A percentile compares a stretch with the other conserved stretches of the same genome.
Evolutionary conservation across 768 basidiomycete genomes (phyloP).

Genomic region (Boletus speciosus): DNA sequence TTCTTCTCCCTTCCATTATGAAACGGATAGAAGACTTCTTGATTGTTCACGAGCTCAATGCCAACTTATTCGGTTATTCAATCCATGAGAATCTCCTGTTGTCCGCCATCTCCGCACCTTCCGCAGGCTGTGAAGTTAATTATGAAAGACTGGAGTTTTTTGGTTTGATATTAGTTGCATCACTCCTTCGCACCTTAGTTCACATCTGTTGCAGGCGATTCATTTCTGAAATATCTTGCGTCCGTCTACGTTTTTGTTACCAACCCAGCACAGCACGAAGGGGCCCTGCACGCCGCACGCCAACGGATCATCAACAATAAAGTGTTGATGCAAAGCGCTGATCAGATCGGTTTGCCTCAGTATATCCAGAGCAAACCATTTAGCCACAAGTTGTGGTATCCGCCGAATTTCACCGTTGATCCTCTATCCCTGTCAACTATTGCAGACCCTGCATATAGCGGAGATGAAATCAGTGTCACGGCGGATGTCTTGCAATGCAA

Average conservation of each 20-base stretch:
- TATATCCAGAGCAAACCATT: conserved; percentile 76
- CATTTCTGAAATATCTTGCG: conserved; percentile 76
- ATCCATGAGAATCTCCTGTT: conserved; percentile 61
- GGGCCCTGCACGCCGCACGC: conserved; percentile 61
- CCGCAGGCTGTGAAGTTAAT: conserved; percentile 65
- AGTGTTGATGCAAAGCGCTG: conserved; percentile 53
- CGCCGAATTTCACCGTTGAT: conserved; percentile 41
- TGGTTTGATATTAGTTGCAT: conserved; percentile 42
- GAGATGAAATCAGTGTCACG: conserved; percentile 28
- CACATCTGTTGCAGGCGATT: conserved; percentile 51
- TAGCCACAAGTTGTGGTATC: conserved; percentile 62
- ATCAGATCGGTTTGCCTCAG: conserved; percentile 56
- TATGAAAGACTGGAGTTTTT: conserved; percentile 85
- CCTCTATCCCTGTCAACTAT: conserved; percentile 14
- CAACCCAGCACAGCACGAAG: conserved; percentile 61
- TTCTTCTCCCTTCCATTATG: conserved; percentile 72
- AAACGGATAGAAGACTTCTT: conserved; percentile 70
- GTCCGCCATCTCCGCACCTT: conserved; percentile 66
- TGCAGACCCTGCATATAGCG: conserved; percentile 24
- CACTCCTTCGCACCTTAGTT: conserved; percentile 21
- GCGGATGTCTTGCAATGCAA: conserved; percentile 8
- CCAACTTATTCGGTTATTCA: conserved; percentile 57
- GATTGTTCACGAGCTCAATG: conserved; percentile 76
- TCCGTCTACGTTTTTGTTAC: conserved; percentile 73
- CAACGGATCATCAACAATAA: conserved; percentile 75